Conservation (phyloP, 768 basidiomycete species). For the Boletus sensibilis region DNA sequence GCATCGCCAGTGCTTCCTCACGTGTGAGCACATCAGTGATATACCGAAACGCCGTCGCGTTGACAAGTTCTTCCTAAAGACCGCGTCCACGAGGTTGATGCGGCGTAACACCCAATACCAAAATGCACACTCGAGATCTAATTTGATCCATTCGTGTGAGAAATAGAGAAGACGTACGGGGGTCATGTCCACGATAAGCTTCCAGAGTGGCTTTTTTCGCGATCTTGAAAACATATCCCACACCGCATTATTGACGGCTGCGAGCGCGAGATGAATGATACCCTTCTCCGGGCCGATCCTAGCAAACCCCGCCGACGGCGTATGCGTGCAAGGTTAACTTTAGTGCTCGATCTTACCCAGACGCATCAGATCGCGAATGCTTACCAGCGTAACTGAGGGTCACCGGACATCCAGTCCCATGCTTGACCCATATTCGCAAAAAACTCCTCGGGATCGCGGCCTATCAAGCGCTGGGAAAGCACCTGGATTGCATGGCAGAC, state of each 20-base stretch:
- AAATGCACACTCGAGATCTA: neutral
- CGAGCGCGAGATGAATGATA: constrained; percentile 85
- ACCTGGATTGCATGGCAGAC: constrained; percentile 78
- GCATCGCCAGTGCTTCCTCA: constrained; percentile 81
- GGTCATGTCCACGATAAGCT: constrained; percentile 85
- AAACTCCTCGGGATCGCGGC: constrained; percentile 75
- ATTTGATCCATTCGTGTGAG: constrained; percentile 5
- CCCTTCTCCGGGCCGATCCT: constrained; percentile 94
- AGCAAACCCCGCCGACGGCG: neutral
- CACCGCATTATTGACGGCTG: constrained; percentile 84
- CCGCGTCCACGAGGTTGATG: constrained; percentile 5
- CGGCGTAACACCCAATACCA: neutral
- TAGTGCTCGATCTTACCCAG: neutral
- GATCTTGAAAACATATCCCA: constrained; percentile 89
- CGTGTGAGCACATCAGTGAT: constrained; percentile 89
- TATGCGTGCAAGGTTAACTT: neutral
- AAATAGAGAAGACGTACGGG: constrained; percentile 43
- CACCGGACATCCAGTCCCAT: constrained; percentile 81
- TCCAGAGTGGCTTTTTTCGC: constrained; percentile 86
- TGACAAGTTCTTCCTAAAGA: constrained; percentile 69
- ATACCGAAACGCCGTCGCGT: constrained; percentile 77
- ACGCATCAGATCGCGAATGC: constrained; percentile 17
- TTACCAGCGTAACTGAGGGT: constrained; percentile 87
- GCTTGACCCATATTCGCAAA: constrained; percentile 87
- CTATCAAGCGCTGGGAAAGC: constrained; percentile 77